phyloP scores from a whole-genome alignment of 306 rosid species.

The Gynostemma pentaphyllum region DNA sequence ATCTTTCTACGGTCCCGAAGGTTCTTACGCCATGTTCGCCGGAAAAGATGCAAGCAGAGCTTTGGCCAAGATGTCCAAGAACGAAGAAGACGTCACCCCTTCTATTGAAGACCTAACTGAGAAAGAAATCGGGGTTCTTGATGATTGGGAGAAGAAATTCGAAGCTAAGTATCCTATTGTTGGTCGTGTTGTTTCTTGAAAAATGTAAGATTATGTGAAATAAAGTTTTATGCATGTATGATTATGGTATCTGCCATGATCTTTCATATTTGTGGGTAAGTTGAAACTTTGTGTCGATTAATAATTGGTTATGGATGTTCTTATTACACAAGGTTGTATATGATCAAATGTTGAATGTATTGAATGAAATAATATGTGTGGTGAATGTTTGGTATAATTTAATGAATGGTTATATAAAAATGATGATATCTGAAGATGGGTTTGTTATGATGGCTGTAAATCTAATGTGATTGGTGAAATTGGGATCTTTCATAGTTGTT shows the following conservation, averaged over 20 bases:
- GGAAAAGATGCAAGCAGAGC: constrained; percentile 97
- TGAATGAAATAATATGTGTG: too few relatives aligned
- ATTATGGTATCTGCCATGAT: constrained; percentile 1
- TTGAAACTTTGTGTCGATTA: background rate
- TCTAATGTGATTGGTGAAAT: background rate
- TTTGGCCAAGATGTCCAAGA: constrained; percentile 90
- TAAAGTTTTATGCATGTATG: background rate
- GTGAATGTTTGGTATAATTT: background rate
- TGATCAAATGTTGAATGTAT: too few relatives aligned
- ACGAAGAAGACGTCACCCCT: constrained; percentile 54
- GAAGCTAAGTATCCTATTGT: constrained; percentile 84
- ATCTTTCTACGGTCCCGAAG: constrained; percentile 90
- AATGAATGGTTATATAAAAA: background rate
- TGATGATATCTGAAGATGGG: background rate
- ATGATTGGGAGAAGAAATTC: constrained; percentile 92
- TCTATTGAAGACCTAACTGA: constrained; percentile 78
- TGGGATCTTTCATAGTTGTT: background rate
- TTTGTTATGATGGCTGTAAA: background rate
- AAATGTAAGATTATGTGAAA: background rate
- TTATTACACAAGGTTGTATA: background rate
- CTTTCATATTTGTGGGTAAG: background rate
- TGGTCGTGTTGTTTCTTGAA: constrained; percentile 43
- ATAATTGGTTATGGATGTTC: background rate
- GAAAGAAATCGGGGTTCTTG: constrained; percentile 89
- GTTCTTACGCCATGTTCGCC: constrained; percentile 84